Evolutionary conservation across 1,284 basidiomycete species (phyloP).

Genomic region (Cutaneotrichosporon cavernicola): DNA sequence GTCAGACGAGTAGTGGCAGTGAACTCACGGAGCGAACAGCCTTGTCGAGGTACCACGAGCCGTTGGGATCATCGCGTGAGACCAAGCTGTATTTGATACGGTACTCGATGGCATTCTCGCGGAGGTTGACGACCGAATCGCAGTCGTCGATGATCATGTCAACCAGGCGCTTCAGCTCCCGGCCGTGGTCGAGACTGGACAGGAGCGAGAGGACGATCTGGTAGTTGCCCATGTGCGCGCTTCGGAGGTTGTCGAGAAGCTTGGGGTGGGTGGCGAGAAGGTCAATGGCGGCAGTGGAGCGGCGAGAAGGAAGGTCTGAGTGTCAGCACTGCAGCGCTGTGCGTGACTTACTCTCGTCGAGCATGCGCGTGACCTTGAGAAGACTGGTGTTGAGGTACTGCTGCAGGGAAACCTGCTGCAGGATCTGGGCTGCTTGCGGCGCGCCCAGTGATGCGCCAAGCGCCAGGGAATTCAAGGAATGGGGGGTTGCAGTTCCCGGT

Average conservation of each 20-base stretch:
- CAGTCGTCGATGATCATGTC: constrained; percentile 86
- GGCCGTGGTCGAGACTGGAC: constrained; percentile 80
- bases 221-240: constrained; percentile 85
- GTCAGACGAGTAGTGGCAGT: constrained; percentile 1
- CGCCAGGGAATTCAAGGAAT: background rate
- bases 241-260: constrained; percentile 78
- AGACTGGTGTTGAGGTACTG: constrained; percentile 80
- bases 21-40: constrained; percentile 52
- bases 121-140: constrained; percentile 83
- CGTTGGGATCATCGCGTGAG: constrained; percentile 65
- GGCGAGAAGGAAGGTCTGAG: constrained; percentile 50
- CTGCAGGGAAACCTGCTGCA: constrained; percentile 71
- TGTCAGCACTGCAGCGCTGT: background rate
- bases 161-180: constrained; percentile 76
- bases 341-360: constrained; percentile 59
- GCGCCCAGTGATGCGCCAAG: constrained; percentile 19
- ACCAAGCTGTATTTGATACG: constrained; percentile 81
- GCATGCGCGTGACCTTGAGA: constrained; percentile 75
- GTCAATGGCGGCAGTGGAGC: constrained; percentile 68
- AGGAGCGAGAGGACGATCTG: constrained; percentile 83
- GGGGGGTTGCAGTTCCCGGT: background rate
- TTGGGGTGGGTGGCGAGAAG: constrained; percentile 75
- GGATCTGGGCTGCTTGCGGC: constrained; percentile 48
- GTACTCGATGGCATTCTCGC: constrained; percentile 81
- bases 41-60: constrained; percentile 50